A percentile compares a stretch with the other conserved stretches of the same genome.
These are phyloP conservation scores for Nitzschia putrida DNA, from an alignment of 108 stramenopile genomes.

Conservation along the genomic window DNA sequence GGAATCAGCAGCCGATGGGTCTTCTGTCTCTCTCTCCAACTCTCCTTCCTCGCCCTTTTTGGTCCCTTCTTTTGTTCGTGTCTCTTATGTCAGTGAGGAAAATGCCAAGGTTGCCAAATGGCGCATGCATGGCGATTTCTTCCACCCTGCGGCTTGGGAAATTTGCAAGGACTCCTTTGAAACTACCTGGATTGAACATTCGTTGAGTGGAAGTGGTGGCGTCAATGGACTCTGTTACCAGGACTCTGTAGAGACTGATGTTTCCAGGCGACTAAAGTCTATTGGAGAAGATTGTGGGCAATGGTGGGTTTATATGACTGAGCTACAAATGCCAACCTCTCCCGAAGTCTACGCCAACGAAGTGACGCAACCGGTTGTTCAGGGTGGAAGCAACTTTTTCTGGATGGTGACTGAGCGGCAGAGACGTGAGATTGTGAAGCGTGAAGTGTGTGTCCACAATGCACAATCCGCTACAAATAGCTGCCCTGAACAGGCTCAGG, in stretches of 20 bases:
- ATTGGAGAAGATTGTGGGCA: slow-evolving; percentile 67
- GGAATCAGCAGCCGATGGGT: slow-evolving; percentile 50
- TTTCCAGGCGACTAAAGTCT: slow-evolving; percentile 30
- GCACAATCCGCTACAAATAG: slow-evolving; percentile 29
- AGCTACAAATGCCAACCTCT: slow-evolving; percentile 82
- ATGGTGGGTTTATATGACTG: slow-evolving; percentile 90
- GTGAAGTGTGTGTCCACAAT: slow-evolving; percentile 58
- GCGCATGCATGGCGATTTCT: slow-evolving; percentile 83
- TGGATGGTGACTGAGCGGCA: slow-evolving; percentile 89
- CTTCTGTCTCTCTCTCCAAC: slow-evolving; percentile 46
- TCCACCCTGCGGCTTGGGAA: slow-evolving; percentile 89
- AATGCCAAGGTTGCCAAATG: slow-evolving; percentile 84
- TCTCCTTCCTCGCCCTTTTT: slow-evolving; percentile 75
- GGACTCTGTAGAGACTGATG: slow-evolving; percentile 20
- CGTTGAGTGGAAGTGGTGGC: slow-evolving; percentile 71
- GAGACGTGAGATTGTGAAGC: slow-evolving; percentile 70
- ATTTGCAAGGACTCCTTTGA: slow-evolving; percentile 88
- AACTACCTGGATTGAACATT: slow-evolving; percentile 82
- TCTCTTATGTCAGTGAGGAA: slow-evolving; percentile 86
- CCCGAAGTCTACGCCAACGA: slow-evolving; percentile 89
- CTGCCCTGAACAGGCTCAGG: slow-evolving; percentile 72
- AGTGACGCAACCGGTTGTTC: slow-evolving; percentile 65
- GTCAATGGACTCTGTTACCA: slow-evolving; percentile 64
- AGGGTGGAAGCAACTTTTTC: slow-evolving; percentile 82
- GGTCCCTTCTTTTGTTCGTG: slow-evolving; percentile 84